A percentile compares a stretch with the other conserved stretches of the same genome.
phyloP scores from a whole-genome alignment of 1,139 yeast genomes.

The Blastobotrys raffinosifermentans region DNA sequence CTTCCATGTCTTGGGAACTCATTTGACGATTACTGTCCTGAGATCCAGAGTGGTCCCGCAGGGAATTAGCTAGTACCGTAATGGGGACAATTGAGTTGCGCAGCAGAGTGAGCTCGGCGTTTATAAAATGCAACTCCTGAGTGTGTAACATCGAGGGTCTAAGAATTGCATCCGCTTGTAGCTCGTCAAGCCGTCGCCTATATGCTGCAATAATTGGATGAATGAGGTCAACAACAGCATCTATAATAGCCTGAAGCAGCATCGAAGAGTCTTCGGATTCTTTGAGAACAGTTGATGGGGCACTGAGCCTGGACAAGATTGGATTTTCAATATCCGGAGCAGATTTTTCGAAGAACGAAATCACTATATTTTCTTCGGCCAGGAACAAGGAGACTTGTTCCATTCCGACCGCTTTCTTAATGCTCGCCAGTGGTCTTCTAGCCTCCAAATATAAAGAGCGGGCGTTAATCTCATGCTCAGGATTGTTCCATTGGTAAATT shows the following conservation, averaged over 20 bases:
- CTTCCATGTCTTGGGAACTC: constrained; percentile 4
- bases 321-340: constrained; percentile 47
- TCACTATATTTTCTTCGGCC: constrained; percentile 39
- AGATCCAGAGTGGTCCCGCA: constrained; percentile 36
- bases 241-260: constrained; percentile 48
- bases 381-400: constrained; percentile 50
- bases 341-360: constrained; percentile 51
- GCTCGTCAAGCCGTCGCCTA: constrained; percentile 41
- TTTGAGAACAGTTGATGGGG: constrained; percentile 42
- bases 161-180: constrained; percentile 45
- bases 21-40: constrained; percentile 4
- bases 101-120: constrained; percentile 44
- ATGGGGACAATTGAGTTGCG: constrained; percentile 42
- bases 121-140: constrained; percentile 45
- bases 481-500: constrained; percentile 36
- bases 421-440: constrained; percentile 41
- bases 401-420: constrained; percentile 44
- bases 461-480: constrained; percentile 16
- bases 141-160: constrained; percentile 47
- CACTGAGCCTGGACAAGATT: constrained; percentile 40
- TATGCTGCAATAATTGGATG: constrained; percentile 57
- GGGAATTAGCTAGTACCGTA: constrained; percentile 40
- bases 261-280: constrained; percentile 46
- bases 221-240: constrained; percentile 50
- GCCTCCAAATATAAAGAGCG: constrained; percentile 34